Base-by-base conservation (phyloP, 805 yeast species). In the Metschnikowia orientalis region DNA sequence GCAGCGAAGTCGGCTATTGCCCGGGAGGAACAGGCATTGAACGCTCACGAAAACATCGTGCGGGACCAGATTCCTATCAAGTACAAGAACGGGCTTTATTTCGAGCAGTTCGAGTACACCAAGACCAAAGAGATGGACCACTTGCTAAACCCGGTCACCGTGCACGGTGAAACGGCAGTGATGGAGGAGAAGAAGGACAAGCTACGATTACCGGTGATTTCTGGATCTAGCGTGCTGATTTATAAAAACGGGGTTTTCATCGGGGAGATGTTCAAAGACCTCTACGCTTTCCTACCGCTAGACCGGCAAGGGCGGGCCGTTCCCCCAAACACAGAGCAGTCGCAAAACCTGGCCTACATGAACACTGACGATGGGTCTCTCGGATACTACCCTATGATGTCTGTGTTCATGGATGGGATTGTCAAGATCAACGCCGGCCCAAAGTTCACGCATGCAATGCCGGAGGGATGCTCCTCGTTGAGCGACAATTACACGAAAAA, bases 321-420 rank as follows among this genome's bases (percentile, higher is more conserved):
- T 11, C 59, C 49, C 18, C 26, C 43, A 9, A 48, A 56, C 42
- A 49, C 59, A 4, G 47, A 47, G 18, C 69, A 66, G 38, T 58
- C 47, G 42, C 67, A 53, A 40, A 57, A 66, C 41, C 63, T 58
- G 42, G 61, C 54, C 28, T 61, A 59, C 44, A 45, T 51, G 29
- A 45, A 67, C 53, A 50, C 75, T 48, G 94, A 92, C 53, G 96
- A 92, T 53, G 95, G 95, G 1, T 63, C 76, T 26, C 59, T 87
- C 34, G 98, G 97, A 0, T 92, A 92, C 54, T 92, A 79, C 58
- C 97, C 98, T 1, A 85, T 88, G 63, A 69, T 86, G 20, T 83
- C 95, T 34, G 83, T 82, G 16, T 92, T 76, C 53, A 77, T 76
- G 44, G 81, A 81, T 2, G 97, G 97, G 0, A 62, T 72, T 7